phyloP scores from a whole-genome alignment of 257 asterid species.

The Echium plantagineum region DNA sequence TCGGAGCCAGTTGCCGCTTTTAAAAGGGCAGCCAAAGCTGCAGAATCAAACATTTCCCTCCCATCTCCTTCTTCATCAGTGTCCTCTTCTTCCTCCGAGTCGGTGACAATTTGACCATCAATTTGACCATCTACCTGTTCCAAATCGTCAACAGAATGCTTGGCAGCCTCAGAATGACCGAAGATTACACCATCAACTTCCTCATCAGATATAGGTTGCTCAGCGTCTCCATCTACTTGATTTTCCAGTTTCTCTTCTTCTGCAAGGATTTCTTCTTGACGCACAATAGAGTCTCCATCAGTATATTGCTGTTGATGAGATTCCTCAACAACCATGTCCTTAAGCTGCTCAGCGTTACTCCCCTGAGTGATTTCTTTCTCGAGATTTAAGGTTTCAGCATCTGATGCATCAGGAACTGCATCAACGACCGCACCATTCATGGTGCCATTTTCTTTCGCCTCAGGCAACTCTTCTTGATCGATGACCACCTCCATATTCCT shows the following conservation, averaged over 20 bases:
- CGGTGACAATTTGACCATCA: slow-evolving; percentile 90
- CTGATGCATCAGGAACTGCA: slow-evolving; percentile 11
- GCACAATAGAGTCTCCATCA: slow-evolving; percentile 10
- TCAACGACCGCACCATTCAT: slow-evolving; percentile 10
- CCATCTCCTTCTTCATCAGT: slow-evolving; percentile 90
- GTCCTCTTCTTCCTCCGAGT: slow-evolving; percentile 85
- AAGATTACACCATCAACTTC: slow-evolving; percentile 68
- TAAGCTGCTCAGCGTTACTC: not conserved
- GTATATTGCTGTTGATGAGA: no score
- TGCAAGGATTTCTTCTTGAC: slow-evolving; percentile 10
- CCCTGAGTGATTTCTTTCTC: slow-evolving; percentile 18
- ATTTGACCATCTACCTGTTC: no score
- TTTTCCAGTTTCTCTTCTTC: slow-evolving; percentile 19
- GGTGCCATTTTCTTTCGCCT: slow-evolving; percentile 24
- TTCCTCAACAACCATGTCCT: no score
- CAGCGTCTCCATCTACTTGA: slow-evolving; percentile 38
- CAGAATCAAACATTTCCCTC: slow-evolving; percentile 69
- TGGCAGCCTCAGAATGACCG: slow-evolving; percentile 84
- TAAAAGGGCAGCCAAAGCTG: slow-evolving; percentile 89
- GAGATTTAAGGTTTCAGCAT: slow-evolving; percentile 9
- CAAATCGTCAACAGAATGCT: slow-evolving; percentile 76
- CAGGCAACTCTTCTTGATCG: slow-evolving; percentile 11
- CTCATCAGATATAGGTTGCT: slow-evolving; percentile 45
- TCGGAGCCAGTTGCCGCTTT: slow-evolving; percentile 91
- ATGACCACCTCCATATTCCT: slow-evolving; percentile 16